Evolutionary conservation across 2,329 filamentous ascomycete species (phyloP), one percentile per base, ranked within the genome.

Genomic region (Trichoderma citrinoviride): DNA sequence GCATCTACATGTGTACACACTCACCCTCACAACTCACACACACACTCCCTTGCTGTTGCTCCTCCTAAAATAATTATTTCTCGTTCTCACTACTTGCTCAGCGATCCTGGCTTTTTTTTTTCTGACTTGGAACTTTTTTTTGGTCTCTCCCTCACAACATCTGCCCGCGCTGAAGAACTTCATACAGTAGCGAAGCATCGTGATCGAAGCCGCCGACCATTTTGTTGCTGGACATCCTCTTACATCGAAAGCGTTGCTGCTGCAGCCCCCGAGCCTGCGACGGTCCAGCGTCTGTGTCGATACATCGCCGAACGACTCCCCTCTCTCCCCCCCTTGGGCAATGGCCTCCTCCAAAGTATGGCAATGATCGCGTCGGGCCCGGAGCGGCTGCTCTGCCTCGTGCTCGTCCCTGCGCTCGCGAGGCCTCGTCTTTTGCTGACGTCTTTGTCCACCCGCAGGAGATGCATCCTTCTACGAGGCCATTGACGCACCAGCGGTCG

Each of bases 311-410:
- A 75, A 71, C 74, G 73, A 72, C 68, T 70, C 71, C 75, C 27
- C 27, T 7, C 27, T 7, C 10, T 5, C 3, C 10, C 33, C 74
- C 49, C 71, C 74, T 75, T 47, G 74, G 77, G 79, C 79, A 81
- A 87, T 87, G 85, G 84, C 85, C 76, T 87, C 84, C 74, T 86
- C 84, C 75, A 86, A 86, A 81, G 85, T 87, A 85, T 73, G 74
- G 72, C 37, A 37, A 52, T 62, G 58, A 54, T 62, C 43, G 50
- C 69, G 64, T 69, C 70, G 71, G 27, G 71, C 69, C 68, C 56
- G 65, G 64, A 67, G 65, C 52, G 44, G 64, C 65, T 66, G 68
- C 71, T 70, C 72, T 70, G 71, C 71, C 72, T 73, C 74, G 73
- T 66, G 71, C 72, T 73, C 74, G 73, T 66, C 70, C 67, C 67